Percentiles rank a stretch among this genome's conserved stretches.
Evolutionary conservation across 2,329 filamentous ascomycete genomes (phyloP).

Genomic region (Septoria linicola): DNA sequence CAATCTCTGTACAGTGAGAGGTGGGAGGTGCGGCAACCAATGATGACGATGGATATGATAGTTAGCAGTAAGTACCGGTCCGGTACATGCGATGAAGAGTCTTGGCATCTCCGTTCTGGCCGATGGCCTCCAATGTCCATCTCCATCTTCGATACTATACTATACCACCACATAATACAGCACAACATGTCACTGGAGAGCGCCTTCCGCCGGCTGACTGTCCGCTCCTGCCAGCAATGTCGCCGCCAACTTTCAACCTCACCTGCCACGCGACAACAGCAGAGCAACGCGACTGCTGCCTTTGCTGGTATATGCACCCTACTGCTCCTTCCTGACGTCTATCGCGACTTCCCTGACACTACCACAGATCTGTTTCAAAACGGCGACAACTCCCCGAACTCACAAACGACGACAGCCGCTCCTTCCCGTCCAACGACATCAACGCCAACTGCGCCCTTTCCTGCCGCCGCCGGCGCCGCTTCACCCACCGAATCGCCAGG

Average conservation of each 20-base stretch:
- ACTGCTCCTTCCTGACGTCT: neutral
- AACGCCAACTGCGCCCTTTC: neutral
- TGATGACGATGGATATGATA: no score
- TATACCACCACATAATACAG: neutral
- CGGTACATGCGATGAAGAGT: no score
- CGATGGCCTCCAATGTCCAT: neutral
- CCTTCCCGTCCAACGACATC: neutral
- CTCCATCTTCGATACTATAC: neutral
- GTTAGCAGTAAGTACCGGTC: no score
- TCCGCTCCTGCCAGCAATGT: conserved; percentile 34
- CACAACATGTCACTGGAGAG: conserved; percentile 34
- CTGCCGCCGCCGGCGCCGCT: neutral
- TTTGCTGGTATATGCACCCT: conserved; percentile 26
- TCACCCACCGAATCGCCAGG: conserved; percentile 2
- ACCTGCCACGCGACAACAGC: conserved; percentile 23
- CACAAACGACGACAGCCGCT: neutral
- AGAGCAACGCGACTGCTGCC: conserved; percentile 30
- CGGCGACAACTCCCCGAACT: neutral
- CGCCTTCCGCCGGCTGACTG: conserved; percentile 31
- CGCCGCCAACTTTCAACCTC: conserved; percentile 29
- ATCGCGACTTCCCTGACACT: neutral
- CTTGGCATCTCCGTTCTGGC: conserved; percentile 11
- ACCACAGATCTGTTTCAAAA: neutral
- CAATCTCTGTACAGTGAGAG: neutral
- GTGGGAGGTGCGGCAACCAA: no score